A percentile compares a stretch with the other conserved stretches of the same genome.
phyloP scores from a whole-genome alignment of 2,329 filamentous ascomycete genomes.

The Balansia obtecta region DNA sequence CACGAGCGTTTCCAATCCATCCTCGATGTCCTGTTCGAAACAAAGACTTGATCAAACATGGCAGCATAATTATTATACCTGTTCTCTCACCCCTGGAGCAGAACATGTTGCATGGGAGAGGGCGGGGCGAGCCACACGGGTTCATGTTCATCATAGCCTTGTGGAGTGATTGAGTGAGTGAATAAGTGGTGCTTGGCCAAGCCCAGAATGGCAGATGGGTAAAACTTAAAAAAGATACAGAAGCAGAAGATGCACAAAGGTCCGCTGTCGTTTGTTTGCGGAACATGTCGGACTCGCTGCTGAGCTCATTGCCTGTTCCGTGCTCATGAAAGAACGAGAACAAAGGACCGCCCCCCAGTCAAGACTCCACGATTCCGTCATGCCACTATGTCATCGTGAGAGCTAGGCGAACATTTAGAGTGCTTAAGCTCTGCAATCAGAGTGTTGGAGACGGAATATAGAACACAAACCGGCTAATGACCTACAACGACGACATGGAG shows the following conservation, averaged over 20 bases:
- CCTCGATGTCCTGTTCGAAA: background rate
- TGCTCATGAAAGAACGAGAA: background rate
- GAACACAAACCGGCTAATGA: background rate
- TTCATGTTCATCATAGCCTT: background rate
- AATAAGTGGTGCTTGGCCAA: too few relatives aligned
- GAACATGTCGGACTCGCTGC: background rate
- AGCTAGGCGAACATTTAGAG: constrained; percentile 1
- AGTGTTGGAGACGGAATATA: background rate
- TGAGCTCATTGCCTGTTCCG: background rate
- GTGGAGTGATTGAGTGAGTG: too few relatives aligned
- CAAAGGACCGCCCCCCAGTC: background rate
- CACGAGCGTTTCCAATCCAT: background rate
- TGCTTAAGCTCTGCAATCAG: background rate
- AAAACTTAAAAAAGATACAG: too few relatives aligned
- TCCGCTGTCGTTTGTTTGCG: background rate
- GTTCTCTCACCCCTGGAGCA: constrained; percentile 1
- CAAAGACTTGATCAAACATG: background rate
- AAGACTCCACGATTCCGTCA: constrained; percentile 6
- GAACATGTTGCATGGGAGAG: background rate
- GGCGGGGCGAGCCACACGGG: background rate
- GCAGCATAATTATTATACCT: background rate
- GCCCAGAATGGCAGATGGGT: too few relatives aligned
- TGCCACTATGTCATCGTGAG: constrained; percentile 8
- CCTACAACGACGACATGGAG: background rate
- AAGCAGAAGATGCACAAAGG: too few relatives aligned